Evolutionary conservation across 768 basidiomycete species (phyloP).

Genomic region (Lactifluus echinatus): DNA sequence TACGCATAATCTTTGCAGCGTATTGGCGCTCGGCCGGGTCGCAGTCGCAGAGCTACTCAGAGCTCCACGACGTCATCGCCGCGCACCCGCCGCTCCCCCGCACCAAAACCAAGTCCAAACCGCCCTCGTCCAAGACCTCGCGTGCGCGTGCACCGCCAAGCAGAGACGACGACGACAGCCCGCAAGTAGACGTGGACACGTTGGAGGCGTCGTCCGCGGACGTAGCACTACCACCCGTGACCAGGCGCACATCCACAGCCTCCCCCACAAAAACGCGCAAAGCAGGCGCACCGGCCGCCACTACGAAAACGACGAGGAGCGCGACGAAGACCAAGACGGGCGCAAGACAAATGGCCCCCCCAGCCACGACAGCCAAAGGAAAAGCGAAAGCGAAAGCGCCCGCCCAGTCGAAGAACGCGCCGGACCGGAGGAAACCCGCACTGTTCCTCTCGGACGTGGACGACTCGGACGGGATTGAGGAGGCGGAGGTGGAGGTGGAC

Average conservation of each 20-base stretch:
- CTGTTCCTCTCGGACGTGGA: slow-evolving; percentile 17
- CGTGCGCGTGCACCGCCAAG: background rate
- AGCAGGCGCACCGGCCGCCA: background rate
- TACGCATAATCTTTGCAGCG: background rate
- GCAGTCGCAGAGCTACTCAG: slow-evolving; percentile 41
- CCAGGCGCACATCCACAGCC: background rate
- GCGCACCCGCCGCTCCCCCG: slow-evolving; percentile 3
- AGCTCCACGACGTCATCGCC: slow-evolving; percentile 26
- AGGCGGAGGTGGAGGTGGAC: background rate
- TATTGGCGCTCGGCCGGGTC: background rate
- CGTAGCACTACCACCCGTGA: too few species aligned
- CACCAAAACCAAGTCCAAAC: background rate
- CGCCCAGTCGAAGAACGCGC: background rate
- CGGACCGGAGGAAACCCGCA: background rate
- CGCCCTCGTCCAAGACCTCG: background rate
- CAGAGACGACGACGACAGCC: background rate
- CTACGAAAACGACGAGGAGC: too few species aligned
- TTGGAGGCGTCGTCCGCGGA: background rate
- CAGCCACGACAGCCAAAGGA: background rate
- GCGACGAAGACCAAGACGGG: background rate
- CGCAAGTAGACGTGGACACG: background rate
- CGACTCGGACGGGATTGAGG: background rate
- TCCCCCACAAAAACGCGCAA: background rate
- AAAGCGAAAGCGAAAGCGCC: background rate
- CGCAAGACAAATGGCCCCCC: too few species aligned